Evolutionary conservation across 2,329 filamentous ascomycete species (phyloP).

Genomic region (Hansfordia pulvinata): DNA sequence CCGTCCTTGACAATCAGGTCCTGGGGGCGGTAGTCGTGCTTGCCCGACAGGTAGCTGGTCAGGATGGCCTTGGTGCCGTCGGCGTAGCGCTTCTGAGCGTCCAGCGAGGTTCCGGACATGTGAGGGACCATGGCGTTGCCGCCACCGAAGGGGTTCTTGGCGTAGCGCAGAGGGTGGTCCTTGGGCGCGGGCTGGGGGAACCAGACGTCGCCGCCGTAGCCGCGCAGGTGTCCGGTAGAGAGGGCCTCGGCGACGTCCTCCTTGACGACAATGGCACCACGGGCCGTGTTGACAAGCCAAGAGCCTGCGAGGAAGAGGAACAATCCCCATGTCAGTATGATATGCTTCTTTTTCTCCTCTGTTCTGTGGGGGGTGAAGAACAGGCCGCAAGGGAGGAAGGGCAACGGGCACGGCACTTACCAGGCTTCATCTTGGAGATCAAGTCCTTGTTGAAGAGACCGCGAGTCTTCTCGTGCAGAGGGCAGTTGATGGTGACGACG

Average conservation of each 20-base stretch:
- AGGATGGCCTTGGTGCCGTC: conserved; percentile 81
- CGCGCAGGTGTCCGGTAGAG: conserved; percentile 79
- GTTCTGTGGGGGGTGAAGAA: too few relatives aligned
- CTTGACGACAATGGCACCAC: conserved; percentile 98
- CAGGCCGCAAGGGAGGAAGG: not conserved
- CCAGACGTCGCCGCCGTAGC: conserved; percentile 86
- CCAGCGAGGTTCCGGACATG: conserved; percentile 98
- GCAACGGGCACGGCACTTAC: conserved; percentile 38
- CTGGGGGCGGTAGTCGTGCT: conserved; percentile 75
- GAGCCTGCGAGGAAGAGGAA: conserved; percentile 40
- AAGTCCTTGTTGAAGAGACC: conserved; percentile 98
- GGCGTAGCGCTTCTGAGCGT: conserved; percentile 89
- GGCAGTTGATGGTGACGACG: conserved; percentile 98
- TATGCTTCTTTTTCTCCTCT: too few relatives aligned
- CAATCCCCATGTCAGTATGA: conserved; percentile 1
- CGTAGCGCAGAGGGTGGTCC: conserved; percentile 85
- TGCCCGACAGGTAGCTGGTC: conserved; percentile 78
- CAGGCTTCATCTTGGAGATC: conserved; percentile 98
- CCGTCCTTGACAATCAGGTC: conserved; percentile 85
- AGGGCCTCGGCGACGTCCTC: conserved; percentile 93
- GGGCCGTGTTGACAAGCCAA: conserved; percentile 97
- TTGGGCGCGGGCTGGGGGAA: conserved; percentile 93
- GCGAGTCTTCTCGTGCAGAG: conserved; percentile 92
- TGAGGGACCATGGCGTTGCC: conserved; percentile 98
- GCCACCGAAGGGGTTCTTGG: conserved; percentile 88